Base-by-base conservation (phyloP, 2,329 filamentous ascomycete species). In the Colletotrichum godetiae region DNA sequence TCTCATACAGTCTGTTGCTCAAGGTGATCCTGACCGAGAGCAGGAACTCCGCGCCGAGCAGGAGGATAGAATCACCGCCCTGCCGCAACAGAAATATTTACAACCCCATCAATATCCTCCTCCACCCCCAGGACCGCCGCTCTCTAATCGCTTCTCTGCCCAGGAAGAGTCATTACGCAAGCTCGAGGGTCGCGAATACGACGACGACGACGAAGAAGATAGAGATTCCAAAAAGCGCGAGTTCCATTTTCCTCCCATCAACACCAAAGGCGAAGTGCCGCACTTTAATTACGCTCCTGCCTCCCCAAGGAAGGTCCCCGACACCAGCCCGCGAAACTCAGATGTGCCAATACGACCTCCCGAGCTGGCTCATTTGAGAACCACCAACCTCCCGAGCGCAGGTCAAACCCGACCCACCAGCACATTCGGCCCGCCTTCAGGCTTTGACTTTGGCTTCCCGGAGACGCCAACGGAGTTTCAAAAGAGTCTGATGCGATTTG, bases 401-500 rank as follows among this genome's bases (percentile, higher is more conserved):
- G 76, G 79, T 37, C 74, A 75, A 56, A 78, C 82, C 13, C 83
- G 88, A 15, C 88, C 88, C 0, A 89, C 86, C 1, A 89, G 88
- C 59, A 90, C 88, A 2, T 89, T 90, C 73, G 89, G 89, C 12
- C 88, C 89, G 15, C 89, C 89, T 1, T 88, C 88, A 0, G 90
- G 89, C n/a, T 93, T 94, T 78, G 92, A 94, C 78, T 94, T 94
- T 79, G 94, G 95, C 22, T 97, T 97, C 82, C 93, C 94, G 0
- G 90, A 91, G 73, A 95, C 94, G 31, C 95, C 95, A 8, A 95
- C 94, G 0, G 92, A 95, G 78, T 94, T 97, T 82, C 95, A 97
- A 80, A 96, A 95, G 87, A 95, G 91, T 77, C 86, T 97, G 62
- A 96, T 97, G 91, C 93, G 95, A 19, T 98, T 97, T 80, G 95